A percentile compares a stretch with the other conserved stretches of the same genome.
Evolutionary conservation across 2,329 filamentous ascomycete genomes (phyloP).

Genomic region (Sordariomycetes sp.): DNA sequence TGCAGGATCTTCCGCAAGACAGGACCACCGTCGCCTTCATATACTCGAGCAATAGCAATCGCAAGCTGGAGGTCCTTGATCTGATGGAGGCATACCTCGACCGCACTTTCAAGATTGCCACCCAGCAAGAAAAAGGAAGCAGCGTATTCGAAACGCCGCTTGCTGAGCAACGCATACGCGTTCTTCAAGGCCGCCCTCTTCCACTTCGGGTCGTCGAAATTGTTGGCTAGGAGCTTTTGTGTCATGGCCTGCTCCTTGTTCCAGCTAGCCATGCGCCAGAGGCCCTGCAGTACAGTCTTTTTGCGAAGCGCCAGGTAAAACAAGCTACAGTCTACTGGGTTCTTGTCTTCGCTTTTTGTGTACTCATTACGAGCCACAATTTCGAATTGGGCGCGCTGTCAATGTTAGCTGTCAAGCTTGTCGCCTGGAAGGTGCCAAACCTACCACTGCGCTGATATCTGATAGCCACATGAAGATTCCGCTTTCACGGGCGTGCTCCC

Average conservation of each 20-base stretch:
- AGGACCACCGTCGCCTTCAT: slow-evolving; percentile 74
- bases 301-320: slow-evolving; percentile 88
- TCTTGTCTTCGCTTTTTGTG: slow-evolving; percentile 75
- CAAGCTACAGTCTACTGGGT: slow-evolving; percentile 82
- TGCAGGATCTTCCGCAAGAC: slow-evolving; percentile 66
- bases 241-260: slow-evolving; percentile 79
- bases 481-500: slow-evolving; percentile 77
- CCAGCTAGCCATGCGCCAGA: slow-evolving; percentile 93
- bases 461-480: slow-evolving; percentile 94
- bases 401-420: not conserved
- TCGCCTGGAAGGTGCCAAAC: slow-evolving; percentile 19
- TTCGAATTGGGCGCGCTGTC: slow-evolving; percentile 62
- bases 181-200: slow-evolving; percentile 88
- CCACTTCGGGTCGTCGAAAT: slow-evolving; percentile 83
- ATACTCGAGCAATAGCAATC: slow-evolving; percentile 77
- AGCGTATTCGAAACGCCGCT: slow-evolving; percentile 83
- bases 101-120: slow-evolving; percentile 74
- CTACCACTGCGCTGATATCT: slow-evolving; percentile 66
- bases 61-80: slow-evolving; percentile 84
- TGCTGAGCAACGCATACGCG: slow-evolving; percentile 88
- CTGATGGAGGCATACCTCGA: slow-evolving; percentile 79
- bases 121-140: slow-evolving; percentile 93
- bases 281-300: slow-evolving; percentile 78
- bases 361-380: slow-evolving; percentile 90
- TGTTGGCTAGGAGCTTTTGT: slow-evolving; percentile 72